Evolutionary conservation across 768 basidiomycete genomes (phyloP).

Genomic region (Mrakia frigida): DNA sequence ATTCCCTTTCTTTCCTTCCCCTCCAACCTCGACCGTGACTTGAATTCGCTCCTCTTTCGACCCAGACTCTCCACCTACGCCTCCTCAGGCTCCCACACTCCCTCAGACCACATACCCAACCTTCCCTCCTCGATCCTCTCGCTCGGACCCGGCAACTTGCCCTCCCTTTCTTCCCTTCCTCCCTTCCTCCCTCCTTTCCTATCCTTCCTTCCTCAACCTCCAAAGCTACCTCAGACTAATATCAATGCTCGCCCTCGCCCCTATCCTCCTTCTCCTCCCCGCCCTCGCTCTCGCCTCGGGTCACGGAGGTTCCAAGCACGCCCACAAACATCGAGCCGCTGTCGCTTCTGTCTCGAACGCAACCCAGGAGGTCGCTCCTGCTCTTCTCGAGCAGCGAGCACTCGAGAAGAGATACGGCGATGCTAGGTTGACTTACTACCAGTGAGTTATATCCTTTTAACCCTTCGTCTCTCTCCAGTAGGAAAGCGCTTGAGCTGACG

Average conservation of each 20-base stretch:
- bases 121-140: not conserved
- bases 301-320: not conserved
- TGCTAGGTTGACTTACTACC: constrained; percentile 1
- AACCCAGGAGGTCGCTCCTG: not conserved
- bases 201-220: not conserved
- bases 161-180: not conserved
- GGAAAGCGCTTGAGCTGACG: not conserved
- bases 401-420: constrained; percentile 1
- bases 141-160: not conserved
- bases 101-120: not conserved
- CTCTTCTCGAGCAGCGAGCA: not conserved
- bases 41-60: not conserved
- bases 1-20: not conserved
- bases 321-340: not conserved
- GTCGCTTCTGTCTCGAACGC: not conserved
- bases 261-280: not conserved
- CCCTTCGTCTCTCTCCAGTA: not conserved
- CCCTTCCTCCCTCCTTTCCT: not conserved
- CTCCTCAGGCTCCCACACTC: constrained; percentile 1
- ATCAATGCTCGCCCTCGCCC: not conserved
- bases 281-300: not conserved
- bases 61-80: not conserved
- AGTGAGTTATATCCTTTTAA: not conserved
- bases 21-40: not conserved
- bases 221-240: not conserved